Evolutionary conservation across 441 rosid genomes (phyloP).

Genomic region (Gossypium lobatum): DNA sequence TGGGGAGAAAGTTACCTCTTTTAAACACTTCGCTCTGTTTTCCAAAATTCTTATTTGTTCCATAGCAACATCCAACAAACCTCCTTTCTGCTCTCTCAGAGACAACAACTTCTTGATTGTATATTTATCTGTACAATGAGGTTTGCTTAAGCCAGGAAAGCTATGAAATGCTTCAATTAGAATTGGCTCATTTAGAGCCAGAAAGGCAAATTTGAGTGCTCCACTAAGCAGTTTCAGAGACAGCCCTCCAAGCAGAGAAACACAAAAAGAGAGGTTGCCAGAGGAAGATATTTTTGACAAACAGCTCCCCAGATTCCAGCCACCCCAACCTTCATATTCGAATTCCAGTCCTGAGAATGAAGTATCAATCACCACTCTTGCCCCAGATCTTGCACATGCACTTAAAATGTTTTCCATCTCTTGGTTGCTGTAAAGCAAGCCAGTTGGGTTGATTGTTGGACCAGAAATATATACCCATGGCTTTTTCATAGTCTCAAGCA

Average conservation of each 20-base stretch:
- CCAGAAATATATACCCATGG: slow-evolving; percentile 93
- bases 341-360: slow-evolving; percentile 87
- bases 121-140: slow-evolving; percentile 75
- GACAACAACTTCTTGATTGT: slow-evolving; percentile 74
- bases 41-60: slow-evolving; percentile 45
- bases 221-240: slow-evolving; percentile 69
- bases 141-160: slow-evolving; percentile 88
- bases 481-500: slow-evolving; percentile 48
- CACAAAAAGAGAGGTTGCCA: slow-evolving; percentile 39
- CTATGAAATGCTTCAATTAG: slow-evolving; percentile 53
- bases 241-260: slow-evolving; percentile 74
- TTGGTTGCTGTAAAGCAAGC: slow-evolving; percentile 60
- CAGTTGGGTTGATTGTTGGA: slow-evolving; percentile 85
- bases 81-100: slow-evolving; percentile 48
- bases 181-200: slow-evolving; percentile 46
- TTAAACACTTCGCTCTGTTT: slow-evolving; percentile 58
- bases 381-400: slow-evolving; percentile 68
- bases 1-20: slow-evolving; percentile 47
- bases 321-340: slow-evolving; percentile 42
- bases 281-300: slow-evolving; percentile 47
- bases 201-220: slow-evolving; percentile 63
- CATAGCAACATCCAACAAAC: slow-evolving; percentile 41
- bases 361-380: slow-evolving; percentile 75
- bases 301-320: slow-evolving; percentile 54
- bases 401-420: slow-evolving; percentile 62